These are phyloP conservation scores for Dothistroma pini DNA, from an alignment of 2,329 filamentous ascomycete species.

Conservation along the genomic window DNA sequence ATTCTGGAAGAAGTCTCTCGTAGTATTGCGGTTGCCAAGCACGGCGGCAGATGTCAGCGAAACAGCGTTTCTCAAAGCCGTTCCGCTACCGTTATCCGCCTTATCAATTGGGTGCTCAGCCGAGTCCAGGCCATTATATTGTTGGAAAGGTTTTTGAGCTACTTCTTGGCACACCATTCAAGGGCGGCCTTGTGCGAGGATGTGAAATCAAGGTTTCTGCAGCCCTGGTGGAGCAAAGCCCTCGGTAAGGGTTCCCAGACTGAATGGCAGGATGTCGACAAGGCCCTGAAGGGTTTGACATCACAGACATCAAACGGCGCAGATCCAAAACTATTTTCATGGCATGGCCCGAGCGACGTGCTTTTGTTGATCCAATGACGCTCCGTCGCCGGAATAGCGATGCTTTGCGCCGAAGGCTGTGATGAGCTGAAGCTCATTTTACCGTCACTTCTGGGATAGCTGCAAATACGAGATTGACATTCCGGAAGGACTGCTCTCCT, in stretches of 20 bases:
- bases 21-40: background rate
- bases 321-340: background rate
- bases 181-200: background rate
- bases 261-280: background rate
- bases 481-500: background rate
- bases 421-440: background rate
- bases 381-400: background rate
- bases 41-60: background rate
- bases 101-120: background rate
- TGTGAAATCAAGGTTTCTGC: background rate
- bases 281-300: background rate
- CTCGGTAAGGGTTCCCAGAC: background rate
- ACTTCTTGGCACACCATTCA: background rate
- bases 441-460: background rate
- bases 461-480: background rate
- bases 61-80: background rate
- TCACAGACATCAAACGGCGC: background rate
- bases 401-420: background rate
- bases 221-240: background rate
- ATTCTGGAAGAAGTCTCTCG: background rate
- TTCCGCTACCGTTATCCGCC: background rate
- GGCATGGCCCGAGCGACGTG: background rate
- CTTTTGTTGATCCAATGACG: background rate
- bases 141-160: background rate
- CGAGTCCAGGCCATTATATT: too few species aligned